Evolutionary conservation across 805 yeast species (phyloP).

Genomic region (Candida ponderosae): DNA sequence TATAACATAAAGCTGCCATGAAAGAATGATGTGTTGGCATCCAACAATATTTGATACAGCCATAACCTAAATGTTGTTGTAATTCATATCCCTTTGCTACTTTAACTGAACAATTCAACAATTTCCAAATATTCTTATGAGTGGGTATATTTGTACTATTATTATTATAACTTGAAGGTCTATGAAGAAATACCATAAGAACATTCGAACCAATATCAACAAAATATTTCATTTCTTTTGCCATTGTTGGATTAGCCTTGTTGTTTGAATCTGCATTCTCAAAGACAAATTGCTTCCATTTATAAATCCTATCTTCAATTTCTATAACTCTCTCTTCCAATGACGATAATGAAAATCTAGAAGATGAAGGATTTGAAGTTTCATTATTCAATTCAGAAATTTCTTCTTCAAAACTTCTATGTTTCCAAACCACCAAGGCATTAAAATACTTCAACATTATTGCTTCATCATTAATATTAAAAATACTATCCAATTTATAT

Average conservation of each 20-base stretch:
- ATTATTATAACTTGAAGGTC: neutral
- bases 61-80: neutral
- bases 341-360: too few species aligned
- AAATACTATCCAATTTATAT: neutral
- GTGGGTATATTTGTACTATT: too few species aligned
- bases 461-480: neutral
- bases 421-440: neutral
- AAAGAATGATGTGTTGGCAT: neutral
- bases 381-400: neutral
- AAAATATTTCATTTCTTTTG: neutral
- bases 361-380: too few species aligned
- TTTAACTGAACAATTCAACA: neutral
- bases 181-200: neutral
- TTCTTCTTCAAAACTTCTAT: neutral
- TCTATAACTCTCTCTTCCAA: neutral
- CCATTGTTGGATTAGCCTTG: neutral
- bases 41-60: neutral
- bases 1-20: neutral
- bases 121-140: neutral
- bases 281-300: neutral
- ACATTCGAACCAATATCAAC: neutral
- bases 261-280: neutral
- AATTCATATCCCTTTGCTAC: neutral
- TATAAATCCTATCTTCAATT: neutral
- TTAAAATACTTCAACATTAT: neutral